Evolutionary conservation across 2,329 filamentous ascomycete genomes (phyloP), one percentile per base, ranked within the genome.

Genomic region (Bipolaris oryzae): DNA sequence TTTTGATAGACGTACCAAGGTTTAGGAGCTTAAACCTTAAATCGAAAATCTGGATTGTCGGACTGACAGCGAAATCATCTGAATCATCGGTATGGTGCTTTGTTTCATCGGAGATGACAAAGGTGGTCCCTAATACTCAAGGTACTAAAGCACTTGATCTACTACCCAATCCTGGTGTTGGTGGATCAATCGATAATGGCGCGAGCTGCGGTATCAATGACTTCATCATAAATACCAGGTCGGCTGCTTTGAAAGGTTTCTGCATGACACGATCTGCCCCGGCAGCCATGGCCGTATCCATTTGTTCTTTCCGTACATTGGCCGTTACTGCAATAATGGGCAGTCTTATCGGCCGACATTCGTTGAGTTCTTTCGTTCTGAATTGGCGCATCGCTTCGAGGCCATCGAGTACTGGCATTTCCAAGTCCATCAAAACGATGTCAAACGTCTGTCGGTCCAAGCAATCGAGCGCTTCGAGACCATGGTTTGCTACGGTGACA

Each of bases 331-430:
- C 74, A n/a, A 77, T 74, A 20, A 77, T 66, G 0, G 74, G 74
- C 16, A 77, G 37, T 3, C 67, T 61, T 21, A 23, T 20, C 16
- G 18, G 53, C 54, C 13, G 46, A 42, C 34, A 68, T 61, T 15
- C 76, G 50, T 9, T 66, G 63, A 11, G 75, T 66, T 20, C 57
- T 41, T 80, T 75, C 10, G 76, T 71, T 1, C 82, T 76, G 18
- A 85, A 85, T 51, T 74, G 75, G 9, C 76, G 74, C 7, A 82
- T 85, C 0, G 72, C 71, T 7, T 61, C 65, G 23, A 74, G 44
- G 0, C 72, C 73, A 49, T 85, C 79, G 61, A 86, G 80, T 4
- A 85, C 74, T 0, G 84, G 84, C 84, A 86, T 86, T 68, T 77
- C 81, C 6, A 85, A 79, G 60, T 86, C 84, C 79, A 81, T 77